A percentile compares a stretch with the other conserved stretches of the same genome.
Conservation (phyloP, 139 green algal genomes). For the Nannochloris sp. region DNA sequence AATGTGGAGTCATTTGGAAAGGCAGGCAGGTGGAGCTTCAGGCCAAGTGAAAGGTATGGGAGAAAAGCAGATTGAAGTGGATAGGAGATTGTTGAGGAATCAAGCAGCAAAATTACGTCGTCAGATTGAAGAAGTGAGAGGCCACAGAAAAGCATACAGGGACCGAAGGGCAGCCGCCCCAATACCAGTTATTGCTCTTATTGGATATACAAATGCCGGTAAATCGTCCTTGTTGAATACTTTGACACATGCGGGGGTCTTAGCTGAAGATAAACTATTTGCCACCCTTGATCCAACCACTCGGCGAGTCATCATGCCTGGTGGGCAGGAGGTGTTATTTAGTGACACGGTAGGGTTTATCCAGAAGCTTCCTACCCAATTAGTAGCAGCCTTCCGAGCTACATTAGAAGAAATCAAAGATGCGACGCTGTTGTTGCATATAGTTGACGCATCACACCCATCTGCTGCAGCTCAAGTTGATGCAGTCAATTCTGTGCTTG, state of each 20-base stretch:
- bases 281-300: conserved; percentile 97
- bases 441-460: conserved; percentile 80
- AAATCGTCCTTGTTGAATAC: conserved; percentile 71
- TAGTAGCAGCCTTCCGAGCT: conserved; percentile 83
- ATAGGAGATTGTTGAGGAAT: conserved; percentile 77
- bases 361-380: conserved; percentile 94
- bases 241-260: conserved; percentile 51
- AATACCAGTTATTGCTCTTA: conserved; percentile 81
- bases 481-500: conserved; percentile 46
- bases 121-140: conserved; percentile 62
- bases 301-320: conserved; percentile 58
- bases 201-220: conserved; percentile 96
- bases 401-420: conserved; percentile 92
- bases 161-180: conserved; percentile 42
- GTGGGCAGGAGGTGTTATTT: conserved; percentile 77
- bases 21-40: conserved; percentile 58
- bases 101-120: conserved; percentile 40
- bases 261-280: conserved; percentile 95
- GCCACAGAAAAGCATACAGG: conserved; percentile 59
- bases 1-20: conserved; percentile 97
- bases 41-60: conserved; percentile 79
- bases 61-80: conserved; percentile 98
- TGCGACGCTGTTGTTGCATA: conserved; percentile 77
- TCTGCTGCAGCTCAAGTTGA: conserved; percentile 60
- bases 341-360: conserved; percentile 93